Evolutionary conservation across 441 rosid species (phyloP).

Genomic region (Croton setiger): DNA sequence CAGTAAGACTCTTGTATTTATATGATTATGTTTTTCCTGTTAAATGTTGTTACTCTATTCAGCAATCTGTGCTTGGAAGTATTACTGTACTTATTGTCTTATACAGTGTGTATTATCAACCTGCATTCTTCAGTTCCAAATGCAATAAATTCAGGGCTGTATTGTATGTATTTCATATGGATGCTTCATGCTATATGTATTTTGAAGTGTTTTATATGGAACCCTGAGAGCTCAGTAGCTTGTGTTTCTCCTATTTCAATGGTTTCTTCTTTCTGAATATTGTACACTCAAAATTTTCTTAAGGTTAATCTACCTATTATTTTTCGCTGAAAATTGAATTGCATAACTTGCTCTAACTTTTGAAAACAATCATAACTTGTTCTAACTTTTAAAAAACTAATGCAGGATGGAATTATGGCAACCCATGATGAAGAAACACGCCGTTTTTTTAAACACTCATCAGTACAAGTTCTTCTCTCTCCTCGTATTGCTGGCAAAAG

Average conservation of each 20-base stretch:
- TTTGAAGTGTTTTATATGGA: background rate
- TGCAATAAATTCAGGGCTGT: background rate
- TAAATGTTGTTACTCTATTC: background rate
- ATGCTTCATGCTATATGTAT: background rate
- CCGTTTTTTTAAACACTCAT: conserved; percentile 85
- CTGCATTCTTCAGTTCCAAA: conserved; percentile 4
- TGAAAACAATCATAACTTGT: background rate
- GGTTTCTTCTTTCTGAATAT: background rate
- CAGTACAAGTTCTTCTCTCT: conserved; percentile 86
- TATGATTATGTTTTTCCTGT: conserved; percentile 2
- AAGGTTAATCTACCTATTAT: background rate
- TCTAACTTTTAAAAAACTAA: background rate
- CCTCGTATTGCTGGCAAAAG: conserved; percentile 90
- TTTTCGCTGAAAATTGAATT: background rate
- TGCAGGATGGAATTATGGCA: conserved; percentile 92
- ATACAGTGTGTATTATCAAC: background rate
- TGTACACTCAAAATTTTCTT: background rate
- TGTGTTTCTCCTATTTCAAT: background rate
- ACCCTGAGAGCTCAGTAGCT: background rate
- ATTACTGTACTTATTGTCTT: background rate
- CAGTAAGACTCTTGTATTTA: conserved; percentile 43
- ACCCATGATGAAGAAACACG: conserved; percentile 99
- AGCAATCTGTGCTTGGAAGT: background rate
- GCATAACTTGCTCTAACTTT: background rate
- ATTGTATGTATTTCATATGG: background rate